phyloP scores from a whole-genome alignment of 2,329 filamentous ascomycete genomes.

The Paraconiothyrium brasiliense region DNA sequence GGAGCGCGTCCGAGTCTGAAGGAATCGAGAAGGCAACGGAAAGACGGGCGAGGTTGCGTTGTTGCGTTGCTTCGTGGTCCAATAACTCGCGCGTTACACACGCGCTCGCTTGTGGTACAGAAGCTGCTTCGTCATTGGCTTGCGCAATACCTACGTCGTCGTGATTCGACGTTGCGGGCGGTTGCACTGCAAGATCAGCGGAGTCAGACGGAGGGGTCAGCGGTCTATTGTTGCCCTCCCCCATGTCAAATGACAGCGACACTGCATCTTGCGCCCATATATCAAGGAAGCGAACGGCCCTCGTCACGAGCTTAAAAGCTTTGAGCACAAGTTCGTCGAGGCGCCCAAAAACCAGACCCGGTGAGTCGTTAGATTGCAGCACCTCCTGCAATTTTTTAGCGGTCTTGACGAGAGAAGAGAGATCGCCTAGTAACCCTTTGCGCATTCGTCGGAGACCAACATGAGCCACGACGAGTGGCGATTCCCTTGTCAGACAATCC shows the following conservation, averaged over 20 bases:
- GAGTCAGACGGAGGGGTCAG: slow-evolving; percentile 51
- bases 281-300: slow-evolving; percentile 89
- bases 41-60: slow-evolving; percentile 41
- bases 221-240: slow-evolving; percentile 45
- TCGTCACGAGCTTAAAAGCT: slow-evolving; percentile 92
- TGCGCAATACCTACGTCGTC: slow-evolving; percentile 41
- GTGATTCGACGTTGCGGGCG: slow-evolving; percentile 34
- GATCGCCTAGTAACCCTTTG: slow-evolving; percentile 86
- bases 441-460: slow-evolving; percentile 80
- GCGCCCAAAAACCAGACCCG: slow-evolving; percentile 71
- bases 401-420: slow-evolving; percentile 88
- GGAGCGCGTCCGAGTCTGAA: slow-evolving; percentile 48
- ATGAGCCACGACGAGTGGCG: slow-evolving; percentile 75
- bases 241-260: slow-evolving; percentile 58
- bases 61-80: slow-evolving; percentile 41
- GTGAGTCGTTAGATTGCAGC: slow-evolving; percentile 55
- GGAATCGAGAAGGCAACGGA: slow-evolving; percentile 50
- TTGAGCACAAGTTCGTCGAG: slow-evolving; percentile 94
- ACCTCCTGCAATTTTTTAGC: slow-evolving; percentile 85
- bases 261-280: slow-evolving; percentile 72
- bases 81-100: slow-evolving; percentile 36
- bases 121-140: slow-evolving; percentile 55
- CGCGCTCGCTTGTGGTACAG: slow-evolving; percentile 48
- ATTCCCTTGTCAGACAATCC: slow-evolving; percentile 85
- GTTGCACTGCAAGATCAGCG: slow-evolving; percentile 43